Evolutionary conservation across 2,329 filamentous ascomycete genomes (phyloP).

Genomic region (Zymoseptoria ardabiliae): DNA sequence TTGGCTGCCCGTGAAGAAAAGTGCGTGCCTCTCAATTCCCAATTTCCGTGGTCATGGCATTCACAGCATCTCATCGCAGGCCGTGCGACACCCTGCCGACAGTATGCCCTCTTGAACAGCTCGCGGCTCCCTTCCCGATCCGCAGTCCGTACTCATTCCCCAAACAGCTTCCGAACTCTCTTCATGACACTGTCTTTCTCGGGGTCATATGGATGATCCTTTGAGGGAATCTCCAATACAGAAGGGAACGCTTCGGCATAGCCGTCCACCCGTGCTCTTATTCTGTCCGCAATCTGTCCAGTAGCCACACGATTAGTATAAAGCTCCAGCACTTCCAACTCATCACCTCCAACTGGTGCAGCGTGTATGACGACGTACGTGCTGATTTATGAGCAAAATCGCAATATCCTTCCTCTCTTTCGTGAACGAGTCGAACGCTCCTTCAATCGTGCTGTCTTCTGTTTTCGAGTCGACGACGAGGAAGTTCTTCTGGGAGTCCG

Average conservation of each 20-base stretch:
- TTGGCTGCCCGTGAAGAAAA: neutral
- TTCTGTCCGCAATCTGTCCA: conserved; percentile 78
- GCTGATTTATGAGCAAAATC: conserved; percentile 94
- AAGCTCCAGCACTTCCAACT: neutral
- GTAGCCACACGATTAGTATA: too few species aligned
- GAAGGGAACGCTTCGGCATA: conserved; percentile 96
- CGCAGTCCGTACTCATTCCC: conserved; percentile 49
- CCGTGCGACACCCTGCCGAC: neutral
- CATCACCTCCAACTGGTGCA: neutral
- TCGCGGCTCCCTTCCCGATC: neutral
- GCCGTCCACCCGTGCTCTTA: conserved; percentile 81
- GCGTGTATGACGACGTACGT: conserved; percentile 51
- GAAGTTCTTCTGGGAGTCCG: conserved; percentile 94
- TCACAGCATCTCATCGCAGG: neutral
- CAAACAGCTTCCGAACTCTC: conserved; percentile 68
- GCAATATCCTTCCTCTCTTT: conserved; percentile 91
- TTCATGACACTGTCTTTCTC: conserved; percentile 97
- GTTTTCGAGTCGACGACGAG: conserved; percentile 94
- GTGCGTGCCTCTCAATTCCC: neutral
- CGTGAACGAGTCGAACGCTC: conserved; percentile 83
- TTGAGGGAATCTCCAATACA: conserved; percentile 92
- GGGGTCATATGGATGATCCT: conserved; percentile 97
- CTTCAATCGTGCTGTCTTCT: conserved; percentile 78
- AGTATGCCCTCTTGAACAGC: neutral
- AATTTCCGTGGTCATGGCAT: too few species aligned